Conservation (phyloP, 352 stramenopile species). For the Globisporangium sylvaticum region DNA sequence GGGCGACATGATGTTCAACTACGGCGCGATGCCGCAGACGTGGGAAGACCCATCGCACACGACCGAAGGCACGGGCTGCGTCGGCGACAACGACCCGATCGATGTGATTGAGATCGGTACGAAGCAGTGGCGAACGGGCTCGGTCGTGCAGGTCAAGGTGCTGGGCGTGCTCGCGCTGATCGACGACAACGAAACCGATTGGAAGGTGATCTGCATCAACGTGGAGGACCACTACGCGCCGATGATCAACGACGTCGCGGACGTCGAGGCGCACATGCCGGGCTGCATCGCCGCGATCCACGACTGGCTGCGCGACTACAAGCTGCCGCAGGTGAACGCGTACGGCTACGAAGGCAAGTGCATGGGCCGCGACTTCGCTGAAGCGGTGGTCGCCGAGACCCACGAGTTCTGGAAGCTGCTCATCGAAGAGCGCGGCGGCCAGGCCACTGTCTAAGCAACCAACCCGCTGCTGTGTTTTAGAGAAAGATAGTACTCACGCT, state of each 20-base stretch:
- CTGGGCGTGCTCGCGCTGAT: constrained; percentile 99
- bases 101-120: constrained; percentile 98
- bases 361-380: constrained; percentile 87
- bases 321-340: constrained; percentile 98
- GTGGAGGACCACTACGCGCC: constrained; percentile 95
- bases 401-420: constrained; percentile 90
- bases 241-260: constrained; percentile 96
- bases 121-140: constrained; percentile 89
- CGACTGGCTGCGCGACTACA: constrained; percentile 99
- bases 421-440: constrained; percentile 80
- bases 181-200: constrained; percentile 99
- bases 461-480: background rate
- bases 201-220: constrained; percentile 98
- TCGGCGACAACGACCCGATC: constrained; percentile 97
- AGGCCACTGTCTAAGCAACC: constrained; percentile 66
- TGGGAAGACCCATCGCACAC: constrained; percentile 97
- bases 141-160: constrained; percentile 96
- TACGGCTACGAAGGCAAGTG: constrained; percentile 99
- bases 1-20: constrained; percentile 99
- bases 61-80: constrained; percentile 75
- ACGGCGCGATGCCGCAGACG: constrained; percentile 97
- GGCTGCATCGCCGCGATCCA: constrained; percentile 91
- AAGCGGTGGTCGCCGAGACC: constrained; percentile 79
- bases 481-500: background rate
- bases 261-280: constrained; percentile 95